A percentile compares a stretch with the other conserved stretches of the same genome.
phyloP scores from a whole-genome alignment of 2,329 filamentous ascomycete genomes.

The Ceratocystis lukuohia region DNA sequence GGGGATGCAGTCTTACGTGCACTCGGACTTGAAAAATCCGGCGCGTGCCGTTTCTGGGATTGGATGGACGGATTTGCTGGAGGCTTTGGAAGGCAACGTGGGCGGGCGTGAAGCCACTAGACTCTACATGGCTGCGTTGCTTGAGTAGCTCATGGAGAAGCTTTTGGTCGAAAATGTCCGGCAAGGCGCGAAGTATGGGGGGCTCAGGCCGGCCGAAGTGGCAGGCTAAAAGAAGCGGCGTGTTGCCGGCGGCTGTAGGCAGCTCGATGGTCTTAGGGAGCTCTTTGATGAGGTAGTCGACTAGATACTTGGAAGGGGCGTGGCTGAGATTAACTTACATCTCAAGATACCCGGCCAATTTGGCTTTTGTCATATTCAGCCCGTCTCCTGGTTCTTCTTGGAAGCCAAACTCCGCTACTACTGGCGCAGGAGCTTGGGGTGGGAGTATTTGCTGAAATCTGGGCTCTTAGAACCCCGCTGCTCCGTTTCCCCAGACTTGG shows the following conservation, averaged over 20 bases:
- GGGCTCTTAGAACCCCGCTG: slow-evolving; percentile 1
- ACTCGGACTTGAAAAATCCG: neutral
- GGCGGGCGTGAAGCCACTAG: neutral
- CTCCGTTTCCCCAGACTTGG: slow-evolving; percentile 29
- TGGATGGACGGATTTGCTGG: slow-evolving; percentile 14
- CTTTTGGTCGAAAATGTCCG: neutral
- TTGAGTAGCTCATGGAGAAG: slow-evolving; percentile 2
- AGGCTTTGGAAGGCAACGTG: slow-evolving; percentile 23
- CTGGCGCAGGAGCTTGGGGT: neutral
- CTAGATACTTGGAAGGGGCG: slow-evolving; percentile 28
- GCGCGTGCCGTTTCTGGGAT: neutral
- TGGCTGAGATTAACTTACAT: slow-evolving; percentile 27
- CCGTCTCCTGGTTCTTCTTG: neutral
- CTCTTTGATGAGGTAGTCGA: slow-evolving; percentile 52
- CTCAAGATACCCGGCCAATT: slow-evolving; percentile 45
- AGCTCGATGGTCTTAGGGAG: slow-evolving; percentile 50
- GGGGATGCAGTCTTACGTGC: neutral
- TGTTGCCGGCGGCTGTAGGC: slow-evolving; percentile 44
- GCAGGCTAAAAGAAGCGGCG: slow-evolving; percentile 57
- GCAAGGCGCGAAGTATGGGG: neutral
- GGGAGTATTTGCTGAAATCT: too few relatives aligned
- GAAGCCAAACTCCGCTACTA: neutral
- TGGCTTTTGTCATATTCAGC: slow-evolving; percentile 41
- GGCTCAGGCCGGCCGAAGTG: slow-evolving; percentile 36
- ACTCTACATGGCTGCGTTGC: neutral